Base-by-base conservation (phyloP, 225 moss, liverwort and hornwort species). In the Ulota crispa region DNA sequence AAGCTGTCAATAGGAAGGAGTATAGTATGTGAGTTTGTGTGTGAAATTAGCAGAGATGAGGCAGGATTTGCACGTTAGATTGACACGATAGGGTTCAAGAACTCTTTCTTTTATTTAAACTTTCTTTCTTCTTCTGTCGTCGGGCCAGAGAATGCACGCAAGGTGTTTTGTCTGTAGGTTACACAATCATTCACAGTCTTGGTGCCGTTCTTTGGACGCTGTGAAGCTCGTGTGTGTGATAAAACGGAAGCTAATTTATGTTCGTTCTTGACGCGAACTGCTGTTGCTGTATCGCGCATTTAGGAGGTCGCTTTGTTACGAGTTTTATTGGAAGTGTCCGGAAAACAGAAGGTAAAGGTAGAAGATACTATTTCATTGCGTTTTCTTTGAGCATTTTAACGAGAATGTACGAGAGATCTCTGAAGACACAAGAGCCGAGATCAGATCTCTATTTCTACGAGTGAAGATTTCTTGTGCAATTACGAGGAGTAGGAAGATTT, bases 141-240 rank as follows among this genome's bases (percentile, higher is more conserved):
- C 62, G 12, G 42, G 18, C 20, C 8, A 57, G 28, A 21, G 21
- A 68, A 42, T 9, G 8, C 6, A 20, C 39, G 41, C 26, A 30
- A 69, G 5, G 32, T 18, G 21, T 30, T 70, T 50, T 80, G 27
- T 1, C 42, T 43, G 59, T 70, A 45, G 14, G 43, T 26, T 66
- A 23, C n/a, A 5, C 57, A 79, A 60, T 45, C 18, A n/a, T 28
- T 5, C 42, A 34, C 21, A 53, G 31, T 26, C 36, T 52, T 3
- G 26, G 36, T 77, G 64, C 28, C 71, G 71, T 85, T 56, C 2
- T 16, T 31, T 60, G 52, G 39, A 82, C 53, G 77, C 77, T 80
- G 27, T 50, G 62, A 56, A 68, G 30, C 30, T n/a, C 56, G n/a
- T 43, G 52, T 41, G 52, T 31, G 36, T 3, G n/a, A 50, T 4